Base-by-base conservation (phyloP, 441 rosid species). In the Pelargonium exstipulatum region DNA sequence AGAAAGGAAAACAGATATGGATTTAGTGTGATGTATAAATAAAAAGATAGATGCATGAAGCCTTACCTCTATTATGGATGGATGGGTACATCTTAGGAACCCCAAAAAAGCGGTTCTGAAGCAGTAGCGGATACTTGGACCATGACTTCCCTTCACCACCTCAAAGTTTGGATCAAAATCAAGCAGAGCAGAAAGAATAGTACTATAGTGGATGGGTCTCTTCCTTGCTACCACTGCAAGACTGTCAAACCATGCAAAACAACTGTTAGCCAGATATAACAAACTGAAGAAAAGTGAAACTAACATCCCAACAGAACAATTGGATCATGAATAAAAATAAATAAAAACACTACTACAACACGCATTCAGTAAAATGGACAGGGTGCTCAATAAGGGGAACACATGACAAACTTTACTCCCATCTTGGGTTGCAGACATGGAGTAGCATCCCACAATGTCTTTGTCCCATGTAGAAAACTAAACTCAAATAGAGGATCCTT, bases 41-140 rank as follows among this genome's bases (percentile, higher is more conserved):
- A 68, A 64, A 66, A 66, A 65, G 60, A 66, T 69, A 17, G 26
- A 10, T 58, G 9, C 53, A 35, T 49, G 48, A 53, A 74, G 72
- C 40, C 65, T 82, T 74, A 93, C 99, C 98, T 96, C 99, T 61
- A 87, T 64, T 72, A 88, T 86, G 69, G 88, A 49, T 35, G 97
- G 89, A 84, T 80, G 72, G 55, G 89, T 81, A 79, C 93, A 87
- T 81, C 98, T 84, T 71, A 96, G 87, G 81, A 96, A 93, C 79
- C 98, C 98, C 82, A 96, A 76, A 75, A 91, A 91, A 57, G 99
- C 97, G 74, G 96, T 91, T 82, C 97, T 91, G 60, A 96, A 67
- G 35, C 98, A 96, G 81, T 87, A 93, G 70, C 84, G 97, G 63
- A 93, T 76, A 74, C 98, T 96, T 78, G 87, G 77, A 74, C 72